Percentiles rank a stretch among this genome's conserved stretches.
Evolutionary conservation across 2,329 filamentous ascomycete species (phyloP).

Genomic region (Penicillium sclerotigenum): DNA sequence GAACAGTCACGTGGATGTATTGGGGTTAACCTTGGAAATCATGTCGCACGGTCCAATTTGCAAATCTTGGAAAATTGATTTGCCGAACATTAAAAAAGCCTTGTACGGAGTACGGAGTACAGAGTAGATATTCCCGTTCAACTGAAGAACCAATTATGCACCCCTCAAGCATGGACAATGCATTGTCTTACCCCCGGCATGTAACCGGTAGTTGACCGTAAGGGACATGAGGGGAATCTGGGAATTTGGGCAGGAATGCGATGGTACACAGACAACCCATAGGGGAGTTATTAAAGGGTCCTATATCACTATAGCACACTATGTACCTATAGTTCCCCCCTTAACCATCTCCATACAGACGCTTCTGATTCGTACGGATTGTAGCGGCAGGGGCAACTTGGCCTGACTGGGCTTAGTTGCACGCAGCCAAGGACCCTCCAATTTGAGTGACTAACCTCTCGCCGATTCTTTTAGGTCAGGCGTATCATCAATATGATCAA

Average conservation of each 20-base stretch:
- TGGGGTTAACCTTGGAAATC: not conserved
- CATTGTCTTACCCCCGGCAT: slow-evolving; percentile 5
- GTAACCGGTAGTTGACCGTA: not conserved
- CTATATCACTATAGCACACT: not conserved
- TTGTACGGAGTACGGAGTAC: too few relatives aligned
- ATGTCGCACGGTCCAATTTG: not conserved
- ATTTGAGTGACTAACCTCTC: not conserved
- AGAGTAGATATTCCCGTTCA: not conserved
- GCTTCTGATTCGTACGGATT: not conserved
- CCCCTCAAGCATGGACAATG: not conserved
- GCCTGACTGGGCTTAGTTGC: slow-evolving; percentile 8
- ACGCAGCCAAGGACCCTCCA: slow-evolving; percentile 6
- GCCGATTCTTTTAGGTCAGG: not conserved
- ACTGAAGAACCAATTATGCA: not conserved
- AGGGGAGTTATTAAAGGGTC: not conserved
- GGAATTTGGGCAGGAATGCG: slow-evolving; percentile 1
- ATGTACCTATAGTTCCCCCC: too few relatives aligned
- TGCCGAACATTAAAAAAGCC: not conserved
- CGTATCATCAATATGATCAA: too few relatives aligned
- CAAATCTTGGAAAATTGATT: not conserved
- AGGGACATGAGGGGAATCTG: not conserved
- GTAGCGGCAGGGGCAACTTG: slow-evolving; percentile 2
- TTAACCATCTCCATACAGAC: not conserved
- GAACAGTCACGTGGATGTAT: slow-evolving; percentile 1
- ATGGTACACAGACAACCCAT: not conserved